Evolutionary conservation across 495 filamentous ascomycete species (phyloP), one percentile per base, ranked within the genome.

Genomic region (Pyrenula massariospora): DNA sequence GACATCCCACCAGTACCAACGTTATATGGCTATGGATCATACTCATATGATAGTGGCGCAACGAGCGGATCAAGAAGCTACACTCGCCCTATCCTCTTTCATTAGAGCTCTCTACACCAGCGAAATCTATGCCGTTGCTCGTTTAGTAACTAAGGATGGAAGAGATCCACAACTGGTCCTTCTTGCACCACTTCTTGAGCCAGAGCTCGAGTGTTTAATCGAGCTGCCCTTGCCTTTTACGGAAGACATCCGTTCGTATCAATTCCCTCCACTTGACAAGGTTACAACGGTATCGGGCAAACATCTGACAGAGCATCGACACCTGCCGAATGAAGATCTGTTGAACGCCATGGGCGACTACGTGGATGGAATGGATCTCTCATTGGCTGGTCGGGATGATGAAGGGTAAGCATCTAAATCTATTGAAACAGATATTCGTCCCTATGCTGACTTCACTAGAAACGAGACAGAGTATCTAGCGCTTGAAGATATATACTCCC

Each of bases 221-320:
- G 94, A 98, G 67, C 79, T 91, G 2, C 90, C 94, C 56, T 78
- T 98, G n/a, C 93, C 93, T 2, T 97, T 95, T 63, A 81, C 87
- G 1, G 94, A 99, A 70, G 94, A 99, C 66, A 75, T 96, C 23
- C 82, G 94, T 53, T 77, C 79, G 48, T 96, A 96, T 66, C 84
- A 80, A 57, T 99, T 99, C 57, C 89, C 94, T 2, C 89, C 92
- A 1, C 74, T 99, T 12, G 91, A 94, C 66, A 86, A 81, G 60
- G 85, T 97, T 10, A 73, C 93, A 53, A 97, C 91, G 0, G 76
- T 95, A 10, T 88, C 86, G n/a, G 94, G 93, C n/a, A 88, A 88
- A 56, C 72, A 79, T 19, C 75, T 95, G 22, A 86, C 77, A 8
- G 82, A 95, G 56, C 93, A 99, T 70, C 84, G 91, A 15, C 86